phyloP scores from a whole-genome alignment of 768 basidiomycete species.

The Agaricus sinodeliciosus region DNA sequence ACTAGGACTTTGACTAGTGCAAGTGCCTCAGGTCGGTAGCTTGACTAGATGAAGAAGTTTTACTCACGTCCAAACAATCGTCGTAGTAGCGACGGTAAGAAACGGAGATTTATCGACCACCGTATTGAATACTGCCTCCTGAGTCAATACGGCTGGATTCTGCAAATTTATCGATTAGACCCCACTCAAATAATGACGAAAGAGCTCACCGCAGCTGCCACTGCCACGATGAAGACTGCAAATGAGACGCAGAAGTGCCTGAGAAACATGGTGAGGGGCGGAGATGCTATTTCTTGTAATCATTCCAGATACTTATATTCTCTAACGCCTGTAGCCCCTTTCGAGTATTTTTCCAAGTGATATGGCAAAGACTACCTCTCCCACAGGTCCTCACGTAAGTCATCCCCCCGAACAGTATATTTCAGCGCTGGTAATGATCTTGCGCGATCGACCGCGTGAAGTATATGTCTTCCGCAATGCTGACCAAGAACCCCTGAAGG shows the following conservation, averaged over 20 bases:
- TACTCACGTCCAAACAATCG: slow-evolving; percentile 4
- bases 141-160: background rate
- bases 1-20: background rate
- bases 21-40: background rate
- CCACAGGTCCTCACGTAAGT: too few relatives aligned
- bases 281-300: background rate
- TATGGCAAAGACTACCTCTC: too few relatives aligned
- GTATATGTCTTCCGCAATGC: too few relatives aligned
- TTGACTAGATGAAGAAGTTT: background rate
- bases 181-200: background rate
- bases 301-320: slow-evolving; percentile 1
- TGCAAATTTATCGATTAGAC: background rate
- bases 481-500: too few relatives aligned
- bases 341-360: background rate
- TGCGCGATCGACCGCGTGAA: too few relatives aligned
- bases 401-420: too few relatives aligned
- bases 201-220: background rate
- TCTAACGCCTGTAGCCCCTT: background rate
- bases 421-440: too few relatives aligned
- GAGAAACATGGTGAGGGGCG: background rate
- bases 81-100: background rate
- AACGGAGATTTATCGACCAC: background rate
- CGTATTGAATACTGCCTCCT: background rate
- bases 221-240: background rate
- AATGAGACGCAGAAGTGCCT: background rate